Evolutionary conservation across 768 basidiomycete genomes (phyloP).

Genomic region (Pseudohyphozyma bogoriensis): DNA sequence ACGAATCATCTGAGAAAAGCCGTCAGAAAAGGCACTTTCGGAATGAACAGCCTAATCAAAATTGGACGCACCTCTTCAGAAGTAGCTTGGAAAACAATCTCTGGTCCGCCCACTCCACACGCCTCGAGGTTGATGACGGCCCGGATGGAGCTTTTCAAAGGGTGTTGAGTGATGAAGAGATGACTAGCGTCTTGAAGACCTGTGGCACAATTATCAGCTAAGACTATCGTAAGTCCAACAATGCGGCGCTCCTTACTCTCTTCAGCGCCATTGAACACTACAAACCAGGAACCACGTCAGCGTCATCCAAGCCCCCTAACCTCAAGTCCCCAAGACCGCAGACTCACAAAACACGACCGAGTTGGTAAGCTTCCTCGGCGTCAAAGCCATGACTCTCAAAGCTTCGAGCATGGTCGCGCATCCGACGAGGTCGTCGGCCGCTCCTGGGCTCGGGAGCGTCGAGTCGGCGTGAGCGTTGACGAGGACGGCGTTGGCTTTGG

Average conservation of each 20-base stretch:
- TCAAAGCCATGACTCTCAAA: constrained; percentile 59
- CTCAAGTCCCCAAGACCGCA: too few species aligned
- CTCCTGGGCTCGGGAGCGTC: constrained; percentile 72
- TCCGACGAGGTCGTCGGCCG: constrained; percentile 75
- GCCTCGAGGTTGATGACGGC: constrained; percentile 88
- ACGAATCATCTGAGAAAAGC: constrained; percentile 64
- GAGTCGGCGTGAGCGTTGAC: constrained; percentile 84
- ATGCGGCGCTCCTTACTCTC: constrained; percentile 91
- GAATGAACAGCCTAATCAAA: neutral
- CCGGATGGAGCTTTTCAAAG: constrained; percentile 50
- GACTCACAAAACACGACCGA: constrained; percentile 71
- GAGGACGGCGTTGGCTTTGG: constrained; percentile 67
- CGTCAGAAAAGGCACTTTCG: too few species aligned
- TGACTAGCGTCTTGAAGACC: too few species aligned
- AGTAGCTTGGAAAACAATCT: constrained; percentile 90
- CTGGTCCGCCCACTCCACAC: constrained; percentile 80
- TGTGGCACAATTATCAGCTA: neutral
- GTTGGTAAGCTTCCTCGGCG: constrained; percentile 59
- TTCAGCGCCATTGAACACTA: constrained; percentile 92
- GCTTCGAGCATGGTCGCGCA: constrained; percentile 88
- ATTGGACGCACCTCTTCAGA: constrained; percentile 44
- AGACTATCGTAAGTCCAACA: constrained; percentile 18
- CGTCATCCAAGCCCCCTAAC: too few species aligned
- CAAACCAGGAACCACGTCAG: constrained; percentile 7
- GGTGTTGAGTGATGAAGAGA: constrained; percentile 84